Evolutionary conservation across 1,284 basidiomycete genomes (phyloP), one percentile per base, ranked within the genome.

Genomic region (Trametes polyzona): DNA sequence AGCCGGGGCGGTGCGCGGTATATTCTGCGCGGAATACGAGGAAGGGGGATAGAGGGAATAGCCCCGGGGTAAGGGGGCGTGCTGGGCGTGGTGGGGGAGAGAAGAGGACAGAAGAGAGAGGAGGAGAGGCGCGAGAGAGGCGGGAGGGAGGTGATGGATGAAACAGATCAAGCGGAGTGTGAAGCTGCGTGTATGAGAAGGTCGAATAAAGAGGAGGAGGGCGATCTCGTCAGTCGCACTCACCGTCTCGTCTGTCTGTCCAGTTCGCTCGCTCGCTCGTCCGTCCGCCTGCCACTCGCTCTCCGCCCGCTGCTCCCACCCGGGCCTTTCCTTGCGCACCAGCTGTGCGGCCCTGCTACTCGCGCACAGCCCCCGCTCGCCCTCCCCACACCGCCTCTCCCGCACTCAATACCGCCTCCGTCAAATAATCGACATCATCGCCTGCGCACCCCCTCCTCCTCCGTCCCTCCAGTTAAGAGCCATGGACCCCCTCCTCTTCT

Each of bases 361-460:
- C 40, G 30, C 55, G 59, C 62, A 64, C 62, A 52, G 62, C 62
- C 58, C 54, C 44, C 11, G 36, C 32, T 48, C 51, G 48, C 55
- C 36, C 44, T 32, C 53, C 55, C 21, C 44, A 44, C 59, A 62
- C 49, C 56, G 59, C 62, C 62, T 59, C 37, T 3, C 61, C 53
- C 32, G 30, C 41, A 29, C 55, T 36, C 44, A 53, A 55, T 57
- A 63, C 59, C 59, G 58, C 62, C 62, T 63, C 59, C 57, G 58
- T 60, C 67, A 68, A 67, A 66, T 66, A 67, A 61, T 61, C 62
- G 49, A 55, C 65, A 66, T 66, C 67, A 67, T 63, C 64, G 58
- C 57, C 62, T 62, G 58, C 56, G 58, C 59, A 55, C 59, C 24
- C n/a, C n/a, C 53, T 42, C 54, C 37, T 52, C 56, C 61, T 47